Evolutionary conservation across 345 rosid genomes (phyloP).

Genomic region (Zanthoxylum bungeanum): DNA sequence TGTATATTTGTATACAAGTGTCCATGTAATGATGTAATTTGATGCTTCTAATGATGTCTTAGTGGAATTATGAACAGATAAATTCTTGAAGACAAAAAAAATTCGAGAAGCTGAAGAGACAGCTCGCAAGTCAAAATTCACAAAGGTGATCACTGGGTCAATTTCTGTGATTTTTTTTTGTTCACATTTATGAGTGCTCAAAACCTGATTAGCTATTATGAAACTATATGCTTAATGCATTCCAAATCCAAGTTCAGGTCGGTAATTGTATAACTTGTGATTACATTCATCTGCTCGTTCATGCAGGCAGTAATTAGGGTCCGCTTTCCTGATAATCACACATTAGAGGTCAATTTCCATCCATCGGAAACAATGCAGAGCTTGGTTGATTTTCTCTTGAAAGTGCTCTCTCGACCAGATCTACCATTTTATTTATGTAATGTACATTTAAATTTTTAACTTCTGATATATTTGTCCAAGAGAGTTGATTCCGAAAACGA

Average conservation of each 20-base stretch:
- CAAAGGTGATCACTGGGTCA: constrained; percentile 47
- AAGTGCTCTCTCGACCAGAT: constrained; percentile 60
- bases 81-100: constrained; percentile 71
- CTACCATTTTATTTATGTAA: constrained; percentile 76
- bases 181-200: neutral
- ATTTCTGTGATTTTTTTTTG: neutral
- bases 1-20: neutral
- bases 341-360: constrained; percentile 78
- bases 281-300: constrained; percentile 14
- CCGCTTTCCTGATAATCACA: constrained; percentile 84
- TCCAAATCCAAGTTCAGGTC: neutral
- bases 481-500: constrained; percentile 6
- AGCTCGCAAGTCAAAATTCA: constrained; percentile 62
- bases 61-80: constrained; percentile 42
- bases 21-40: neutral
- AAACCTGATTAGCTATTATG: neutral
- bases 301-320: constrained; percentile 66
- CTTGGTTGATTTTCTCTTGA: constrained; percentile 64
- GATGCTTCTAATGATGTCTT: neutral
- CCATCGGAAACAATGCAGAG: constrained; percentile 76
- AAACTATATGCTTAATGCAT: constrained; percentile 4
- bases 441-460: constrained; percentile 17
- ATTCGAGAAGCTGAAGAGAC: constrained; percentile 88
- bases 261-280: neutral
- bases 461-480: neutral